Conservation (phyloP, 2,329 filamentous ascomycete genomes). For the Calonectria naviculata region DNA sequence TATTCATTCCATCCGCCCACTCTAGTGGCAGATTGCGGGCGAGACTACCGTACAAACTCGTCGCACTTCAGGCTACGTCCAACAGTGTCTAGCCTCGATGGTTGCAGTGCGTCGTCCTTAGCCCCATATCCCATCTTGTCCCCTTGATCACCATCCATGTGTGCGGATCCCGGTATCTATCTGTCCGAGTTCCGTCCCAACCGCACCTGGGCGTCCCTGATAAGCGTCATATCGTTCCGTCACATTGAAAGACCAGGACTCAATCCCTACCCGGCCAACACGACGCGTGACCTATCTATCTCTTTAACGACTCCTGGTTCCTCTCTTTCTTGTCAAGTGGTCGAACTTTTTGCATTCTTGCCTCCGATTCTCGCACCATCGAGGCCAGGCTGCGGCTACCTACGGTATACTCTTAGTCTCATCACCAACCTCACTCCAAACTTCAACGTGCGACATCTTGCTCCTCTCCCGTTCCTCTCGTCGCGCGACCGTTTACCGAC, state of each 20-base stretch:
- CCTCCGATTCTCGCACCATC: background rate
- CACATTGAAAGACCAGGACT: conserved; percentile 11
- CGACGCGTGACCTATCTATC: conserved; percentile 13
- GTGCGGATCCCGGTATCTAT: conserved; percentile 14
- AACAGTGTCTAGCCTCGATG: conserved; percentile 6
- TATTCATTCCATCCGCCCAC: conserved; percentile 1
- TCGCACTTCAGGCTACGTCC: background rate
- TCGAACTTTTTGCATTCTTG: background rate
- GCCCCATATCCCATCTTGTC: conserved; percentile 13
- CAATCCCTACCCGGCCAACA: conserved; percentile 16
- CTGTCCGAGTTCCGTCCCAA: conserved; percentile 14
- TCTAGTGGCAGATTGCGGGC: background rate
- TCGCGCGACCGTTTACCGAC: background rate
- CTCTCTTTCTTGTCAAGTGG: background rate
- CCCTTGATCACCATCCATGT: conserved; percentile 10
- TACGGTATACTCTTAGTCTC: background rate
- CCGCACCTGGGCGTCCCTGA: conserved; percentile 28
- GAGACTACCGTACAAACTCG: background rate
- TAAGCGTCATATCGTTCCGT: conserved; percentile 39
- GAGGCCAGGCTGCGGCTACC: background rate
- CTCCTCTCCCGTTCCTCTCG: background rate
- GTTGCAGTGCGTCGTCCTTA: conserved; percentile 9
- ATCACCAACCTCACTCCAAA: background rate
- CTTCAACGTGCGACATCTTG: background rate
- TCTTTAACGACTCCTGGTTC: background rate